Base-by-base conservation (phyloP, 805 yeast species). In the Kazachstania psychrophila region DNA sequence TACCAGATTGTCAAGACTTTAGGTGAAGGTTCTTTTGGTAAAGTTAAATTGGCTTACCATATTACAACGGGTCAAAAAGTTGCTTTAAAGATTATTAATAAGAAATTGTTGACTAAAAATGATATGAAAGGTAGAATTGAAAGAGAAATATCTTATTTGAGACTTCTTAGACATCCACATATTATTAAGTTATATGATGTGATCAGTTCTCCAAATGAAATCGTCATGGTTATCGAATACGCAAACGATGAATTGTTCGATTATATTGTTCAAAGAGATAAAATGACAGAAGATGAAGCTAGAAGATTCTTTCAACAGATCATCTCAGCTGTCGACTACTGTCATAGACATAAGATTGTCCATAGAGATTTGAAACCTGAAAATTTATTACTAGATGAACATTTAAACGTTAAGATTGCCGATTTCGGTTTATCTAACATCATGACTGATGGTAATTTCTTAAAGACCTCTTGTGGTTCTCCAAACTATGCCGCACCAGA, bases 401-500 rank as follows among this genome's bases (percentile, higher is more conserved):
- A 84, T 43, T 64, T 87, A 50, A 87, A 89, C 56, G 95, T 88
- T 36, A 88, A 89, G 61, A 89, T 88, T 63, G 96, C 96, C 8
- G 97, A 88, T 66, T 88, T 88, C 52, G 97, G 97, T 6, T 69
- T 88, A 33, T 82, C 94, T 19, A 88, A 88, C 58, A 87, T 88
- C 48, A 88, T 88, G 97, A 89, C 96, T 13, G 97, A 88, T 62
- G 97, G 97, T 42, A 88, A 88, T 59, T 88, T 88, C 58, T 69
- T 88, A 54, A 89, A 88, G 56, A 88, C 97, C 2, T 77, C 88
- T 48, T 89, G 97, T 65, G 97, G 97, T 4, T 81, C 94, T 6
- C 97, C 97, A 38, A 89, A 89, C 56, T 88, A 88, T 60, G 96
- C 97, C 5, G 96, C 97, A 0, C 97, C 97, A 1, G 97, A 88